These are phyloP conservation scores for Mucor mucedo DNA, from an alignment of 371 early-diverging fungal species.

Conservation along the genomic window DNA sequence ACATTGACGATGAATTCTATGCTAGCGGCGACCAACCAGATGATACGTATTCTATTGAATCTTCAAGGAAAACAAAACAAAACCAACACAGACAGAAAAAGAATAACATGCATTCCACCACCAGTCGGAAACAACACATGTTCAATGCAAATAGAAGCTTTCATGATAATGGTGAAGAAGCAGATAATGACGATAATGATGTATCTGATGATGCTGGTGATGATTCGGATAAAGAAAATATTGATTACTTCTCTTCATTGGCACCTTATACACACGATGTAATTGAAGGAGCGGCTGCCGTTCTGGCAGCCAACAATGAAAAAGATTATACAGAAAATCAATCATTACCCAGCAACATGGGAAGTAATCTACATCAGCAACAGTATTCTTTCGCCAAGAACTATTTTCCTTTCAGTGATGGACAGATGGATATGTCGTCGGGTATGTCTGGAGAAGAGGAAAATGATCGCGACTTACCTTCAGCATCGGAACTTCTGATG, in stretches of 20 bases:
- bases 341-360: not conserved
- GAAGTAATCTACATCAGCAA: not conserved
- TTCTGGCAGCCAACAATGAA: not conserved
- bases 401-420: conserved; percentile 28
- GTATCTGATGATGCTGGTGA: conserved; percentile 40
- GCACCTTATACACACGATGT: conserved; percentile 42
- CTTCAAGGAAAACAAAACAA: not conserved
- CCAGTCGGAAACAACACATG: not conserved
- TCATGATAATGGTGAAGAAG: conserved; percentile 40
- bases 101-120: not conserved
- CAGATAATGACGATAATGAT: conserved; percentile 31
- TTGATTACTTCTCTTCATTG: conserved; percentile 45
- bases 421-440: conserved; percentile 26
- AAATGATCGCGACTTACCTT: conserved; percentile 24
- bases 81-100: not conserved
- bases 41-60: not conserved
- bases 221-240: conserved; percentile 6
- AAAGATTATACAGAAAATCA: not conserved
- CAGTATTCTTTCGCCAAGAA: not conserved
- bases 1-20: conserved; percentile 63
- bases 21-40: conserved; percentile 21
- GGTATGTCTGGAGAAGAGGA: conserved; percentile 28
- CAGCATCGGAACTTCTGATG: conserved; percentile 39
- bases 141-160: not conserved
- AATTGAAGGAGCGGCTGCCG: conserved; percentile 10